Conservation (phyloP, 345 rosid genomes). For the Geranium rotundifolium region DNA sequence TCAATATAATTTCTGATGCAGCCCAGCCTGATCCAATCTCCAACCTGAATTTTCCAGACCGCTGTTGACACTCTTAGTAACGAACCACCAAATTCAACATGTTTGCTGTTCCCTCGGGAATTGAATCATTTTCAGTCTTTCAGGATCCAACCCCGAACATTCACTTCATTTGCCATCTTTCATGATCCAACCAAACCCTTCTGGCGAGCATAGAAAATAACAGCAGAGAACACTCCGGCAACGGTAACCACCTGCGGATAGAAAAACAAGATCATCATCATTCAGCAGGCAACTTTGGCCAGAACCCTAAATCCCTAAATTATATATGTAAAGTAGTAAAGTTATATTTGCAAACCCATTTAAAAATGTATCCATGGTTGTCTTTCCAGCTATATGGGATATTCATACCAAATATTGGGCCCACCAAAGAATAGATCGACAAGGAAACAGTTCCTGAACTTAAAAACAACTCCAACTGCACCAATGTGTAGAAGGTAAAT, state of each 20-base stretch:
- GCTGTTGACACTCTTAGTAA: too few species aligned
- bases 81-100: too few species aligned
- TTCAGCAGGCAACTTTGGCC: too few species aligned
- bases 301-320: too few species aligned
- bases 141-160: too few species aligned
- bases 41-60: too few species aligned
- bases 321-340: too few species aligned
- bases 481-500: background rate
- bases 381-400: slow-evolving; percentile 82
- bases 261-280: background rate
- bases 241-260: slow-evolving; percentile 49
- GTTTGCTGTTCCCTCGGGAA: too few species aligned
- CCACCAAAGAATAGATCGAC: slow-evolving; percentile 60
- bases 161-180: too few species aligned
- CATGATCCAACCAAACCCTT: slow-evolving; percentile 90
- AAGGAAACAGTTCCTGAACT: slow-evolving; percentile 64
- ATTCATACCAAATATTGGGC: slow-evolving; percentile 90
- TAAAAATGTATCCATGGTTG: slow-evolving; percentile 57
- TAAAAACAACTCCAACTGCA: slow-evolving; percentile 73
- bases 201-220: slow-evolving; percentile 61
- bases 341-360: slow-evolving; percentile 55
- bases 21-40: too few species aligned
- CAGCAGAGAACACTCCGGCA: slow-evolving; percentile 28
- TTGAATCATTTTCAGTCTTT: too few species aligned
- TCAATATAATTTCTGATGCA: too few species aligned